Base-by-base conservation (phyloP, 495 filamentous ascomycete genomes). In the Achaetomiella virescens region DNA sequence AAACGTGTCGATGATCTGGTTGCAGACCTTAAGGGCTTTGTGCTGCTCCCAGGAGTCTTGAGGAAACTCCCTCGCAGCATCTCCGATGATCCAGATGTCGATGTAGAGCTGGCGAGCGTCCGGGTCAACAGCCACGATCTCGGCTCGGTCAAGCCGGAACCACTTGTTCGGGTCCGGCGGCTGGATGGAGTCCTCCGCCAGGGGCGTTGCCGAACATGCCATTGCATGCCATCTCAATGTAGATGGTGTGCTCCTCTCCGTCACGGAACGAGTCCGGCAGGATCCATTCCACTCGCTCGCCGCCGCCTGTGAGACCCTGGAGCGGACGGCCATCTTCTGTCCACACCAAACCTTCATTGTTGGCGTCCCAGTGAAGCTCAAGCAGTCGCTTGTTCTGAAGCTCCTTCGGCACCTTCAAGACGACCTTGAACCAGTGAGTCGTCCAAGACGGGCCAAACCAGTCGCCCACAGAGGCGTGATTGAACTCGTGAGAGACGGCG, bases 191-290 rank as follows among this genome's bases (percentile, higher is more conserved):
- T 96, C 91, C 12, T n/a, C 89, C 91, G 20, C 85, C 87, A 2
- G 84, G 76, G 0, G 89, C 86, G 71, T 96, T 97, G 48, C 93
- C 93, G 72, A 97, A 97, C 92, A 98, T 98, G 62, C 84, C 83
- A 71, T 98, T 98, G 70, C 93, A 97, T 14, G 93, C 93, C 88
- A 98, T 95, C 73, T 98, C 93, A 57, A 98, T 84, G 69, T 96
- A 98, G 58, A 97, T 87, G 9, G 75, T 81, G 66, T 98, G 93
- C 58, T 87, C 81, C 67, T 91, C 84, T 8, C 90, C 92, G 64
- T 97, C 89, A 47, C 83, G 80, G 64, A 82, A 96, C 27, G 76
- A 78, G 18, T 88, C 74, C 2, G 92, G 91, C 42, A 98, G 77
- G 35, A 96, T 81, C 89, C 91, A 98, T 70, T 97, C 89, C 18